These are phyloP conservation scores for Volutella citrinella DNA, from an alignment of 2,329 filamentous ascomycete genomes.

Conservation along the genomic window DNA sequence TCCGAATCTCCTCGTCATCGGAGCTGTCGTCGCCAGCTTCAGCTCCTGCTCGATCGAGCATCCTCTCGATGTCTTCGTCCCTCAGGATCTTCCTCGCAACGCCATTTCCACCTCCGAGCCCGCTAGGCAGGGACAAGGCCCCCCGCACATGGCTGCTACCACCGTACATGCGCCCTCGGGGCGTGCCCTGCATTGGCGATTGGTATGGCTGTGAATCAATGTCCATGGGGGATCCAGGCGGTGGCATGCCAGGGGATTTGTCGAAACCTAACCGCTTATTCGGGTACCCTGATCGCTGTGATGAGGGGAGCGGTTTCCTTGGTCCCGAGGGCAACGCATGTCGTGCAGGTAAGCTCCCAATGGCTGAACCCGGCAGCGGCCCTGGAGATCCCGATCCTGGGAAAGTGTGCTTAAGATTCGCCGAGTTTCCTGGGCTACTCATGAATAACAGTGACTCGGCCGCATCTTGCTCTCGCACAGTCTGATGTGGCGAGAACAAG, in stretches of 20 bases:
- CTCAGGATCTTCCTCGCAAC: conserved; percentile 36
- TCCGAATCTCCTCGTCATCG: conserved; percentile 54
- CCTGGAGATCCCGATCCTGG: conserved; percentile 40
- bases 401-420: conserved; percentile 57
- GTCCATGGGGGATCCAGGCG: conserved; percentile 47
- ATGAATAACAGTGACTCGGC: conserved; percentile 79
- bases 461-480: conserved; percentile 76
- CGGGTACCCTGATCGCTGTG: conserved; percentile 40
- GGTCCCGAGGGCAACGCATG: conserved; percentile 46
- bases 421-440: conserved; percentile 73
- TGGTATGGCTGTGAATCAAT: conserved; percentile 30
- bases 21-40: conserved; percentile 53
- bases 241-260: conserved; percentile 38
- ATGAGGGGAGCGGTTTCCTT: conserved; percentile 50
- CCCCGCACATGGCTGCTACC: conserved; percentile 34
- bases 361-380: conserved; percentile 16
- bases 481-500: conserved; percentile 58
- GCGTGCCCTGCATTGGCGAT: conserved; percentile 33
- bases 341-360: conserved; percentile 16
- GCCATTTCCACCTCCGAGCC: conserved; percentile 41
- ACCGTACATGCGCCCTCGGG: conserved; percentile 43
- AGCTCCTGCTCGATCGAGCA: conserved; percentile 52
- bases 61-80: conserved; percentile 57
- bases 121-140: conserved; percentile 47
- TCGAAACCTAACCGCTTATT: conserved; percentile 48